These are phyloP conservation scores for Boletus subcaerulescens DNA, from an alignment of 768 basidiomycete genomes.

Conservation along the genomic window DNA sequence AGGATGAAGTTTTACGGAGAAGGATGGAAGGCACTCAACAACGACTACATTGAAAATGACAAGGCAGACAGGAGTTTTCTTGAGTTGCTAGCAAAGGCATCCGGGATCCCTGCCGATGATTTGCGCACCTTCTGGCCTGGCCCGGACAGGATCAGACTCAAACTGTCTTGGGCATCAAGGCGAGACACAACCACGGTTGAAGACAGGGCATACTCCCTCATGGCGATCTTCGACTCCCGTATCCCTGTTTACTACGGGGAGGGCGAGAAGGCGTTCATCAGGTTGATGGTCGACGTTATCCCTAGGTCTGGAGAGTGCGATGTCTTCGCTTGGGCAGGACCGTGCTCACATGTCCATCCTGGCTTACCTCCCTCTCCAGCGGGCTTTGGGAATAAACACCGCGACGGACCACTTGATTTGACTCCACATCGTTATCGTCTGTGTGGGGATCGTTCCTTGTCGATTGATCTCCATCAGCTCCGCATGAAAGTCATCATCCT, in stretches of 20 bases:
- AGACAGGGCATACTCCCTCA: slow-evolving; percentile 20
- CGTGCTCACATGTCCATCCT: slow-evolving; percentile 2
- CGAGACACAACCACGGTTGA: slow-evolving; percentile 10
- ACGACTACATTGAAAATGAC: slow-evolving; percentile 17
- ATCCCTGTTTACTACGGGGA: slow-evolving; percentile 14
- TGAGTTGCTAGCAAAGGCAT: slow-evolving; percentile 7
- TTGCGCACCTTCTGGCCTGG: slow-evolving; percentile 20
- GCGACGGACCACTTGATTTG: slow-evolving; percentile 1
- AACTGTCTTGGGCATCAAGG: slow-evolving; percentile 18
- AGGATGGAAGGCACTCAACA: slow-evolving; percentile 16
- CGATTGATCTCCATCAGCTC: slow-evolving; percentile 1
- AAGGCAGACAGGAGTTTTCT: slow-evolving; percentile 21
- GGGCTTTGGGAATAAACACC: slow-evolving; percentile 6
- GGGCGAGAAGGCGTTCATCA: slow-evolving; percentile 12
- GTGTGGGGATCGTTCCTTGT: slow-evolving; percentile 20
- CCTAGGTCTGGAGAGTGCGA: slow-evolving; percentile 18
- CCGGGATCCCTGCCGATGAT: slow-evolving; percentile 11
- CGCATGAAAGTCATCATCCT: slow-evolving; percentile 10
- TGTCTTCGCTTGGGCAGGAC: slow-evolving; percentile 23
- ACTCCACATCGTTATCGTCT: slow-evolving; percentile 16
- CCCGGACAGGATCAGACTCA: slow-evolving; percentile 16
- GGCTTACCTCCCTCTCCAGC: slow-evolving; percentile 14
- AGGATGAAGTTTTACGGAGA: slow-evolving; percentile 23
- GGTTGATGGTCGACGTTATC: slow-evolving; percentile 18
- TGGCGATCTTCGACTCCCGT: slow-evolving; percentile 16